A percentile compares a stretch with the other conserved stretches of the same genome.
phyloP scores from a whole-genome alignment of 2,329 filamentous ascomycete genomes.

The Epichloe scottii region DNA sequence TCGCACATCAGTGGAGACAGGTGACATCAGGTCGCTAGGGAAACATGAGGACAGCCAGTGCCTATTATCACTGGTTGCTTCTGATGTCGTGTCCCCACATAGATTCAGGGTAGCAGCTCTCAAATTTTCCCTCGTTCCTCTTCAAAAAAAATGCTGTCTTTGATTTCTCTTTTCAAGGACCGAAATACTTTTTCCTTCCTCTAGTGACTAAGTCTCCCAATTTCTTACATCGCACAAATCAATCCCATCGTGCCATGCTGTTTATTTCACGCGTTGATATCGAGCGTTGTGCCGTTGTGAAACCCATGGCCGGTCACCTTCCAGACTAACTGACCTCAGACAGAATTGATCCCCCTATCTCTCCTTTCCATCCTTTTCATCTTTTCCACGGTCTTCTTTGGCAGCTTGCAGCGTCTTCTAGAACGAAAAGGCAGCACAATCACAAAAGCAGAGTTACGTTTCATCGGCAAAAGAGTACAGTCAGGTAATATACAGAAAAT shows the following conservation, averaged over 20 bases:
- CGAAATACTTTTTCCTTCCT: not conserved
- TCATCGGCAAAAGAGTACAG: not conserved
- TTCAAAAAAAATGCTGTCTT: not conserved
- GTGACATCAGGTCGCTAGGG: conserved; percentile 9
- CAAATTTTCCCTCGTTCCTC: not conserved
- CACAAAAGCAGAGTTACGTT: not conserved
- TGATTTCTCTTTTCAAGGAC: not conserved
- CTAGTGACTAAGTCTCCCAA: not conserved
- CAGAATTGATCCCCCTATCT: too few species aligned
- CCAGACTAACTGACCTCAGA: not conserved
- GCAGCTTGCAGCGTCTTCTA: not conserved
- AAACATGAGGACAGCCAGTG: conserved; percentile 1
- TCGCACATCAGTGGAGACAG: conserved; percentile 2
- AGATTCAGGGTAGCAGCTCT: not conserved
- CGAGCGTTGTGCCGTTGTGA: not conserved
- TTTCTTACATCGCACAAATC: not conserved
- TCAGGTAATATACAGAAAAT: not conserved
- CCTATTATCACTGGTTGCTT: not conserved
- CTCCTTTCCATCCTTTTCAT: too few species aligned
- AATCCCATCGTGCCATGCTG: not conserved
- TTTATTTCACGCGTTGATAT: not conserved
- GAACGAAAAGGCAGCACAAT: not conserved
- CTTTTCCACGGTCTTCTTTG: too few species aligned
- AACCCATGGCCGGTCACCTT: not conserved
- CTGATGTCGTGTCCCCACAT: not conserved